Evolutionary conservation across 2,329 filamentous ascomycete species (phyloP), one percentile per base, ranked within the genome.

Genomic region (Macroventuria anomochaeta): DNA sequence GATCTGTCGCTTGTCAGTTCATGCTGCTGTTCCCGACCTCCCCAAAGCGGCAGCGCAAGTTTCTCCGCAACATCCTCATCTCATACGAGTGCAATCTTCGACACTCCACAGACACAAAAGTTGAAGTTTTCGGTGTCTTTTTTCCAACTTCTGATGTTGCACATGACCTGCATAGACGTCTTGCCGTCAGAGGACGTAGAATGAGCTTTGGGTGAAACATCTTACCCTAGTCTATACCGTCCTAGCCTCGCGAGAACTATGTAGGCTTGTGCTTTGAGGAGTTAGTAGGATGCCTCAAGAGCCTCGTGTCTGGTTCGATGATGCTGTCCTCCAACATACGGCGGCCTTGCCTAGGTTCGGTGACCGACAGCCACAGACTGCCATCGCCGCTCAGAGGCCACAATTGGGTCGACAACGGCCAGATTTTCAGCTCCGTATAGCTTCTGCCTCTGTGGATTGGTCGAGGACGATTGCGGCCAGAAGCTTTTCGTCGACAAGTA

Each of bases 321-420:
- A n/a, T n/a, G n/a, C n/a, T n/a, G n/a, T n/a, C 15, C 6, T 31
- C 10, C 20, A 11, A 31, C 18, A 28, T 10, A 34, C 7, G 13
- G 20, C 10, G 21, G 29, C 39, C 23, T 29, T 32, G 7, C 34
- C 17, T 26, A 47, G 23, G 28, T 17, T 54, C 51, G 51, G 51
- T 33, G 34, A 49, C 51, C 51, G 51, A 49, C 7, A 37, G 15
- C 13, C 23, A 31, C 5, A 17, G 21, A 5, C 28, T 13, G 37
- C 34, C 32, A 18, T 29, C 10, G 18, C 21, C 13, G 15, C 12
- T 18, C 15, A 31, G 18, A 4, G 33, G 12, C 34, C 15, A 38
- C 15, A 12, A 10, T 17, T 31, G n/a, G n/a, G 3, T 13, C 13
- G 15, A 23, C 7, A 25, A 21, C 10, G 29, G 15, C 3, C 17